phyloP scores from a whole-genome alignment of 106 monocot species.

The Acorus gramineus region DNA sequence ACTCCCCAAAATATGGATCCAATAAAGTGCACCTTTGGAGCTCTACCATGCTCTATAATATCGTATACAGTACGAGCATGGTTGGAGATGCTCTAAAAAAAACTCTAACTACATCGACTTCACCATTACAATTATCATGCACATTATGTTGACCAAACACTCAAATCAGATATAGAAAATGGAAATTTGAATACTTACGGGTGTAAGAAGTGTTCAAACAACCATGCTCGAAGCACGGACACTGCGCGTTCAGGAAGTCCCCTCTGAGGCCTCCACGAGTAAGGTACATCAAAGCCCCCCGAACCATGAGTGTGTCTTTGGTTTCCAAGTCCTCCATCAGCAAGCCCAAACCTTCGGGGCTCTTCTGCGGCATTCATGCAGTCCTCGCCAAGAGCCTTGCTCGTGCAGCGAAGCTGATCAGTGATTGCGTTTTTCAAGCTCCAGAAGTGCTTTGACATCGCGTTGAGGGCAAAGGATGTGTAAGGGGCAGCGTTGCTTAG shows the following conservation, averaged over 20 bases:
- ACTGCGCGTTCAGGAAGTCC: conserved; percentile 87
- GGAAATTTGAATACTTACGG: conserved; percentile 12
- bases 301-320: conserved; percentile 14
- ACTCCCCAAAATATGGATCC: no score
- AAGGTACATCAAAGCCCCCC: conserved; percentile 29
- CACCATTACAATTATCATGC: no score
- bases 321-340: conserved; percentile 8
- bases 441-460: conserved; percentile 61
- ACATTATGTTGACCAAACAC: no score
- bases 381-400: conserved; percentile 30
- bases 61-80: no score
- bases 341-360: conserved; percentile 23
- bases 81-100: no score
- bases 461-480: conserved; percentile 39
- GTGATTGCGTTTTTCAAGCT: conserved; percentile 54
- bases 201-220: conserved; percentile 80
- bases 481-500: conserved; percentile 67
- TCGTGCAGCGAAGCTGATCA: conserved; percentile 36
- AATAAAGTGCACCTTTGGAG: no score
- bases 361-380: conserved; percentile 16
- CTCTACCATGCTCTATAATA: no score
- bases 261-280: conserved; percentile 78
- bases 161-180: no score
- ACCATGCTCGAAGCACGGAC: conserved; percentile 74
- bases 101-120: no score